Evolutionary conservation across 1,284 basidiomycete genomes (phyloP).

Genomic region (Tilletia caries): DNA sequence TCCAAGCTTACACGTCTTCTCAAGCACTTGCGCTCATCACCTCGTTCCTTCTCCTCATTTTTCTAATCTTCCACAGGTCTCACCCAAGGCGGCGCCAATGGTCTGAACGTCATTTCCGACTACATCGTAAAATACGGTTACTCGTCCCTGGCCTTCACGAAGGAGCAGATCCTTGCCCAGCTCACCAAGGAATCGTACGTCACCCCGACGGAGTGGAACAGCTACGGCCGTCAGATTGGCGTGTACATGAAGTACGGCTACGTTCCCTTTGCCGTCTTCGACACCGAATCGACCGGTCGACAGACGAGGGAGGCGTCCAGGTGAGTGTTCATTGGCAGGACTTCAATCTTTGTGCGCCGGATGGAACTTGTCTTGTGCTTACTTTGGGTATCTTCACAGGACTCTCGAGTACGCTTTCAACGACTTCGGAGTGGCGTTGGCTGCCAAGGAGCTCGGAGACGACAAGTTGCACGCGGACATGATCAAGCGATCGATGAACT

Average conservation of each 20-base stretch:
- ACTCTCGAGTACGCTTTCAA: constrained; percentile 53
- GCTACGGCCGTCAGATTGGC: constrained; percentile 33
- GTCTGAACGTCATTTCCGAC: constrained; percentile 36
- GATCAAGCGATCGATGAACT: constrained; percentile 28
- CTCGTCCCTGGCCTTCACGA: constrained; percentile 13
- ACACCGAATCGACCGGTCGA: constrained; percentile 33
- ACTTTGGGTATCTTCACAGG: constrained; percentile 15
- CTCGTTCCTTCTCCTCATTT: too few relatives aligned
- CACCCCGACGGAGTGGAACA: constrained; percentile 45
- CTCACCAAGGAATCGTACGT: constrained; percentile 53
- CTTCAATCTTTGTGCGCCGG: too few relatives aligned
- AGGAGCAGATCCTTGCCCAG: constrained; percentile 36
- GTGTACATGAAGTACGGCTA: constrained; percentile 32
- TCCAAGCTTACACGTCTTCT: neutral
- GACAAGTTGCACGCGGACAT: constrained; percentile 18
- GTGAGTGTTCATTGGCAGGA: neutral
- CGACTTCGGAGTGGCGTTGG: constrained; percentile 57
- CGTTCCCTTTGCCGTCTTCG: constrained; percentile 38
- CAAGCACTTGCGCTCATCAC: too few relatives aligned
- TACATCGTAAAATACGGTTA: constrained; percentile 39
- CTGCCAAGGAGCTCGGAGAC: constrained; percentile 29
- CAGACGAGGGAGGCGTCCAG: constrained; percentile 38
- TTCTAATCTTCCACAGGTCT: constrained; percentile 17
- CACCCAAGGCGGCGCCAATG: constrained; percentile 36
- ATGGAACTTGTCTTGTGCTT: too few relatives aligned